Evolutionary conservation across 1,139 yeast species (phyloP).

Genomic region (Zygoascus meyerae): DNA sequence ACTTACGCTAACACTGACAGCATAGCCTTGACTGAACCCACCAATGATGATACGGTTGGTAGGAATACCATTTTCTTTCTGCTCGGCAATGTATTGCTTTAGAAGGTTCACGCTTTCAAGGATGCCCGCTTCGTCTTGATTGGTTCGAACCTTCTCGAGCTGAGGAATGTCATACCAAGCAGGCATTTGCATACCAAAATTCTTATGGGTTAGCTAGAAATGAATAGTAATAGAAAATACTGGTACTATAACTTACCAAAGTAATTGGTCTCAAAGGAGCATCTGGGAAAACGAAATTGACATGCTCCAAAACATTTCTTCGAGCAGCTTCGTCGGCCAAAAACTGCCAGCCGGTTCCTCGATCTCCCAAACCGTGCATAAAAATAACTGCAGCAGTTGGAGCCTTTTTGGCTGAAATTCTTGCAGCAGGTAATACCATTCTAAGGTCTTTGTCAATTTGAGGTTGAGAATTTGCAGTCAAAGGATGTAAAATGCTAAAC

Average conservation of each 20-base stretch:
- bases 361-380: conserved; percentile 87
- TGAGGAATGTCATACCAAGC: conserved; percentile 81
- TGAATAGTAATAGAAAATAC: background rate
- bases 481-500: too few relatives aligned
- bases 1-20: conserved; percentile 54
- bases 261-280: conserved; percentile 75
- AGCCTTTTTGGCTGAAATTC: conserved; percentile 27
- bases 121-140: conserved; percentile 63
- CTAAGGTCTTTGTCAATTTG: background rate
- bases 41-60: conserved; percentile 75
- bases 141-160: conserved; percentile 42
- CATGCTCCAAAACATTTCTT: conserved; percentile 45
- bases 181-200: conserved; percentile 65
- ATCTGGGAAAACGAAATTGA: conserved; percentile 80
- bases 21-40: conserved; percentile 95
- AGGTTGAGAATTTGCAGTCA: too few relatives aligned
- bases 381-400: conserved; percentile 69
- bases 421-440: conserved; percentile 19
- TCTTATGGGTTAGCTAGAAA: conserved; percentile 24
- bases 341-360: conserved; percentile 87
- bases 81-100: conserved; percentile 53
- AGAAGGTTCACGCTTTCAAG: conserved; percentile 50
- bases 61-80: conserved; percentile 57
- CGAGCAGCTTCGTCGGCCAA: conserved; percentile 42
- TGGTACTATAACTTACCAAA: conserved; percentile 26